Percentiles rank a stretch among this genome's conserved stretches.
phyloP scores from a whole-genome alignment of 768 basidiomycete genomes.

The Hydnum rufescens region DNA sequence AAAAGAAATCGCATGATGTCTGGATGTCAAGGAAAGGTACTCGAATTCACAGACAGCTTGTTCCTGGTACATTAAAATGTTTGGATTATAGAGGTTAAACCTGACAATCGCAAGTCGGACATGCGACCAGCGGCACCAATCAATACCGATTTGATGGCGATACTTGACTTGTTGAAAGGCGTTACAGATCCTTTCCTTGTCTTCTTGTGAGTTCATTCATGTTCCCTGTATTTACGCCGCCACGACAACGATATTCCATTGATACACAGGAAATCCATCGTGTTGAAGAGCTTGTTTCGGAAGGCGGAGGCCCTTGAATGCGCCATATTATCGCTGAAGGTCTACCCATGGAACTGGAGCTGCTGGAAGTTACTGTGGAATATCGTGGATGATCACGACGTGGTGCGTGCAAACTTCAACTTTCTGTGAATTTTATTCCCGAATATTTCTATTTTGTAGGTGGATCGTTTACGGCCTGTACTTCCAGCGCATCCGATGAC shows the following conservation, averaged over 20 bases:
- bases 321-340: slow-evolving; percentile 50
- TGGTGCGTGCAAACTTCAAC: slow-evolving; percentile 21
- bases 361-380: slow-evolving; percentile 53
- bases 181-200: slow-evolving; percentile 61
- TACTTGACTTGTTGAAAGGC: slow-evolving; percentile 40
- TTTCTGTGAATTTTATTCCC: slow-evolving; percentile 48
- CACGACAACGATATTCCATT: slow-evolving; percentile 8
- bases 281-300: slow-evolving; percentile 58
- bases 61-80: neutral
- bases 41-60: slow-evolving; percentile 29
- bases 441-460: neutral
- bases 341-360: slow-evolving; percentile 88
- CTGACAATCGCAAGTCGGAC: slow-evolving; percentile 2
- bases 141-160: slow-evolving; percentile 34
- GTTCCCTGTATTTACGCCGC: slow-evolving; percentile 4
- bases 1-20: slow-evolving; percentile 61
- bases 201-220: slow-evolving; percentile 40
- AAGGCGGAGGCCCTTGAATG: slow-evolving; percentile 76
- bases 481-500: slow-evolving; percentile 18
- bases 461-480: slow-evolving; percentile 6
- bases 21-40: slow-evolving; percentile 52
- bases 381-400: slow-evolving; percentile 13
- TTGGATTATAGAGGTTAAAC: slow-evolving; percentile 4
- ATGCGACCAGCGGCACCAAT: slow-evolving; percentile 23
- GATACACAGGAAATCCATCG: slow-evolving; percentile 49